phyloP scores from a whole-genome alignment of 208 protist genomes.

The Crithidia bombi region DNA sequence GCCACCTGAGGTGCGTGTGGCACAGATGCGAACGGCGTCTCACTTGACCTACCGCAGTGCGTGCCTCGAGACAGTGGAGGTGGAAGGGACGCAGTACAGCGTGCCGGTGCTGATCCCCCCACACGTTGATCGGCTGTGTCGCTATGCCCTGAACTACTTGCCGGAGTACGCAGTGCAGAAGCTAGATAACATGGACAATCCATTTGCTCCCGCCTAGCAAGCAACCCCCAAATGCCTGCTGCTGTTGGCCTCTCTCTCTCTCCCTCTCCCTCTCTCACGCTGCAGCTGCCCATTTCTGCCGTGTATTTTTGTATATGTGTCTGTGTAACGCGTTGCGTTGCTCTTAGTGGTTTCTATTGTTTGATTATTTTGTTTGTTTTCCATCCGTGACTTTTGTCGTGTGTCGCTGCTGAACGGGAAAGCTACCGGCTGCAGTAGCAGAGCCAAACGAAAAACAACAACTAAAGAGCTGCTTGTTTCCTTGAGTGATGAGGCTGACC shows the following conservation, averaged over 20 bases:
- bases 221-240: background rate
- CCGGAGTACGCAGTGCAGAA: conserved; percentile 29
- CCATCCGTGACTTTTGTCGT: no score
- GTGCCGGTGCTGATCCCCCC: conserved; percentile 55
- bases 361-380: no score
- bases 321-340: no score
- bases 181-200: conserved; percentile 42
- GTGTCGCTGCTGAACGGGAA: no score
- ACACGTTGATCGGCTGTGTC: conserved; percentile 48
- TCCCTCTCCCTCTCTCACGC: conserved; percentile 17
- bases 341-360: no score
- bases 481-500: no score
- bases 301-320: no score
- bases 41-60: conserved; percentile 29
- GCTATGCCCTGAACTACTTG: conserved; percentile 31
- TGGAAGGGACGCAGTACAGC: conserved; percentile 20
- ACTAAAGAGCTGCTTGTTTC: no score
- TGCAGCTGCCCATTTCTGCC: background rate
- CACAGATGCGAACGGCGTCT: conserved; percentile 14
- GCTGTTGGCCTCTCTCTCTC: conserved; percentile 17
- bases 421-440: no score
- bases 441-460: no score
- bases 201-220: conserved; percentile 3
- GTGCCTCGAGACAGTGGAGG: conserved; percentile 36
- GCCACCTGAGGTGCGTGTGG: conserved; percentile 39